Evolutionary conservation across 331 rosid genomes (phyloP).

Genomic region (Saraca asoca): DNA sequence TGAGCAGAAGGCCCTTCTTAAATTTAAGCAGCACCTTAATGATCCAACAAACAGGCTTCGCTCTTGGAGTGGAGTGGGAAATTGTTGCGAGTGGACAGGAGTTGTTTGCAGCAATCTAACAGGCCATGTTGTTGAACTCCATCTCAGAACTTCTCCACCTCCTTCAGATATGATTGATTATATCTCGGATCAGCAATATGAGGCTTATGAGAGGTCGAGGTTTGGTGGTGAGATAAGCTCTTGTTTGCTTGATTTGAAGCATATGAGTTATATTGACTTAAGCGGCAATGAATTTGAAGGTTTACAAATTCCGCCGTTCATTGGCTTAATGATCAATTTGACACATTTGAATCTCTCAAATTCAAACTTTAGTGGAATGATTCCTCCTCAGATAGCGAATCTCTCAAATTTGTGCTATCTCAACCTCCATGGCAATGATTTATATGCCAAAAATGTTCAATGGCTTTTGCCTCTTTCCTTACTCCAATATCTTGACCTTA

Average conservation of each 20-base stretch:
- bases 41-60: too few relatives aligned
- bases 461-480: background rate
- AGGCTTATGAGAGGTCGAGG: too few relatives aligned
- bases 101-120: too few relatives aligned
- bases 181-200: background rate
- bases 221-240: background rate
- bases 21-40: too few relatives aligned
- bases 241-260: background rate
- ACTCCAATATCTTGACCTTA: background rate
- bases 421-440: too few relatives aligned
- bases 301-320: background rate
- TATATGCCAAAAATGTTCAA: background rate
- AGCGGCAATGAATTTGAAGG: background rate
- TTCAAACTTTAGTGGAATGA: background rate
- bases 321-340: background rate
- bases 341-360: background rate
- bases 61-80: too few relatives aligned
- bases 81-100: too few relatives aligned
- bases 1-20: too few relatives aligned
- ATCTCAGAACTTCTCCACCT: background rate
- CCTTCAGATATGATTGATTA: too few relatives aligned
- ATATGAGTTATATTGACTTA: background rate
- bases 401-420: too few relatives aligned
- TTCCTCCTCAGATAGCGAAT: too few relatives aligned
- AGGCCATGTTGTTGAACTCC: too few relatives aligned